These are phyloP conservation scores for Paramecium octaurelia DNA, from an alignment of 73 alveolate genomes.

Conservation along the genomic window DNA sequence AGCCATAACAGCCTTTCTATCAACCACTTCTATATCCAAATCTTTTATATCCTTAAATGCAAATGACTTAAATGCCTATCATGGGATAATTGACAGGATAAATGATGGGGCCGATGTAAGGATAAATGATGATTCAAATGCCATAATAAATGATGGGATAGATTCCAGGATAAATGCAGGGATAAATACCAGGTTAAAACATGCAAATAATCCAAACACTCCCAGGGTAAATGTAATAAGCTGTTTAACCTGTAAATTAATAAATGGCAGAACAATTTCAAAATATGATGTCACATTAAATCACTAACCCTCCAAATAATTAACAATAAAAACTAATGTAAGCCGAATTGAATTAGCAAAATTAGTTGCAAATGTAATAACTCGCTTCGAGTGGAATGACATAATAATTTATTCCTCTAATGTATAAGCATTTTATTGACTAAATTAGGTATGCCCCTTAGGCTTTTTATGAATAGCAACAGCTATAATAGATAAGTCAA, in stretches of 20 bases:
- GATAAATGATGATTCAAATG: background rate
- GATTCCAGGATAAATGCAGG: background rate
- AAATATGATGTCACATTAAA: background rate
- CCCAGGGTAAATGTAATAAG: background rate
- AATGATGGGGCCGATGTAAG: background rate
- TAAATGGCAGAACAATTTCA: background rate
- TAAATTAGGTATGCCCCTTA: background rate
- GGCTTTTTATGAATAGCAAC: background rate
- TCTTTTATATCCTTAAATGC: background rate
- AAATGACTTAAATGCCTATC: background rate
- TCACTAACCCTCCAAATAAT: background rate
- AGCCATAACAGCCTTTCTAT: background rate
- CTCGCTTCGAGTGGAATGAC: background rate
- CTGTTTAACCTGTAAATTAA: background rate
- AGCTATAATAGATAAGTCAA: background rate
- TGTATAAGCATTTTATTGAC: background rate
- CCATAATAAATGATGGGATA: background rate
- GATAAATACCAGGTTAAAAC: background rate
- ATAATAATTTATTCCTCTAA: background rate
- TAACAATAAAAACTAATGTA: background rate
- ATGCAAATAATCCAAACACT: background rate
- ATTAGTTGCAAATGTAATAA: background rate
- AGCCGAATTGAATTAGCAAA: background rate
- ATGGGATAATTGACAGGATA: background rate
- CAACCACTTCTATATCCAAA: background rate